Evolutionary conservation across 192 early-diverging fungal genomes (phyloP), one percentile per base, ranked within the genome.

Genomic region (Obelidium mucronatum): DNA sequence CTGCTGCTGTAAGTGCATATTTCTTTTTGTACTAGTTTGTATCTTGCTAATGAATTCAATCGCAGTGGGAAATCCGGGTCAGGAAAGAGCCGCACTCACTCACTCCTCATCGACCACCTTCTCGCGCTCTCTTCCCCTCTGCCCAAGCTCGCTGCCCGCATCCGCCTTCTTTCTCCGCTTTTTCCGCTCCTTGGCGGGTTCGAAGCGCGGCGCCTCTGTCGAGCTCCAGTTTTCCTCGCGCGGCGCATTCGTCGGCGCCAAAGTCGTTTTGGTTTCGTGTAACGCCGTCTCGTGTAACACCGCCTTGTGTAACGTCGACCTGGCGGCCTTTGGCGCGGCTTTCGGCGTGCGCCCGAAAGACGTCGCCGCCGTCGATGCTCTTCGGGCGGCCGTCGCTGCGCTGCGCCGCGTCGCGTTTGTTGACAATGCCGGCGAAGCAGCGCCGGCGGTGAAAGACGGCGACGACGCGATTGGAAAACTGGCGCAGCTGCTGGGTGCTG

Each of bases 211-310:
- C 6, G 26, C 34, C 31, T 37, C 34, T 6, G 11, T 65, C 5
- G 66, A 67, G 42, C 33, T 30, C 44, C 66, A 67, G 44, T 67
- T 67, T 39, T 51, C 39, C 40, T 15, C 24, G 15, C 6, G 31
- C 13, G 66, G 42, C 13, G 15, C 6, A 13, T n/a, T 67, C 35
- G 66, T 67, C 17, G 66, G 66, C 22, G 39, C 40, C 1, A 67
- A 67, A 30, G n/a, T 30, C 17, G 66, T 36, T 33, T 17, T 64
- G 6, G 62, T 39, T 22, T 26, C 62, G 15, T 13, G n/a, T n/a
- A n/a, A n/a, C n/a, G n/a, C n/a, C n/a, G n/a, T 53, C 2, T 17
- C 52, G 2, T 17, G 24, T 24, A 53, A 24, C 2, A 53, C 19
- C 24, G 52, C 52, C 24, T 24, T 17, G 19, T 0, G 52, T 53